phyloP scores from a whole-genome alignment of 179 eudicot species.

The Beta lomatogona region DNA sequence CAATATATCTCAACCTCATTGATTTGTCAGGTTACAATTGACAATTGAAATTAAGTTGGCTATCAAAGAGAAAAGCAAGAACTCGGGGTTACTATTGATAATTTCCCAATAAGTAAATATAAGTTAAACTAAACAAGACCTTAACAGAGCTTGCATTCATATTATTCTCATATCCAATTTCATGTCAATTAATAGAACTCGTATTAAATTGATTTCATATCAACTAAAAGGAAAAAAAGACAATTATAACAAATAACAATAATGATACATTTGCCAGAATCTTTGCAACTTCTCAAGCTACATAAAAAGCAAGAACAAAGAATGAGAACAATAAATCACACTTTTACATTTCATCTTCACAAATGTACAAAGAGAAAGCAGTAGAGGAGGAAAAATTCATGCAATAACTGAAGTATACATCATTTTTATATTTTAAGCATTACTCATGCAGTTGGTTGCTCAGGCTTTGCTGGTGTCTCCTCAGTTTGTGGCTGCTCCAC shows the following conservation, averaged over 20 bases:
- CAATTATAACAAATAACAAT: not conserved
- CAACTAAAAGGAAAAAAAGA: not conserved
- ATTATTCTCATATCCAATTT: too few species aligned
- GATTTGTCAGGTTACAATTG: too few species aligned
- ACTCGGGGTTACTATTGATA: too few species aligned
- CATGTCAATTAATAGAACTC: too few species aligned
- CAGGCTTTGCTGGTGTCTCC: not conserved
- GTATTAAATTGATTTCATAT: not conserved
- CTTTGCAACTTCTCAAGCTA: not conserved
- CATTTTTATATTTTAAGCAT: not conserved
- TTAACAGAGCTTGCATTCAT: too few species aligned
- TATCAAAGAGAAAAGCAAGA: too few species aligned
- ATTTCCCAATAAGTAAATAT: too few species aligned
- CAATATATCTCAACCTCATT: too few species aligned
- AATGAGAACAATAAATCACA: not conserved
- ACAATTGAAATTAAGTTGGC: too few species aligned
- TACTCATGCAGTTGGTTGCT: not conserved
- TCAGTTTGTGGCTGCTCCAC: not conserved
- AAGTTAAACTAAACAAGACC: too few species aligned
- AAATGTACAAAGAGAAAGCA: conserved; percentile 12
- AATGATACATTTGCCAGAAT: not conserved
- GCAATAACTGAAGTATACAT: too few species aligned
- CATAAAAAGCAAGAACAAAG: not conserved
- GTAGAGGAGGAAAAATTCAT: not conserved
- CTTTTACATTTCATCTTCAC: conserved; percentile 6